Percentiles rank a stretch among this genome's conserved stretches.
Conservation (phyloP, 768 basidiomycete genomes). For the Astraeus odoratus region DNA sequence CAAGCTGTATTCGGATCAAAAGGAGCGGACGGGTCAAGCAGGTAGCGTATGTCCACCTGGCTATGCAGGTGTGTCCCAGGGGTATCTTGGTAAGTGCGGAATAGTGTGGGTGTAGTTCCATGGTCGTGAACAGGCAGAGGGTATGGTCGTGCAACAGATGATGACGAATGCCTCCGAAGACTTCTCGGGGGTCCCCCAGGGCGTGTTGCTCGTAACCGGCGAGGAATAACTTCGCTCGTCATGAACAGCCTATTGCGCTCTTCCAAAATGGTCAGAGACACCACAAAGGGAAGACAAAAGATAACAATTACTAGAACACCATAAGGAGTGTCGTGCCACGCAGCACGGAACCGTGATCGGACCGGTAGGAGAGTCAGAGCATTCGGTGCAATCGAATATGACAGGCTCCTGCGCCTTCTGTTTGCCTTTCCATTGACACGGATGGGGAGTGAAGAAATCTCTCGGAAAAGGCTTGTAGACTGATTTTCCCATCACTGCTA, state of each 20-base stretch:
- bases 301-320: constrained; percentile 31
- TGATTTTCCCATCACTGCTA: constrained; percentile 24
- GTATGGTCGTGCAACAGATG: constrained; percentile 10
- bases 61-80: too few relatives aligned
- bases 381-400: constrained; percentile 25
- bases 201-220: constrained; percentile 14
- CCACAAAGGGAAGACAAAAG: neutral
- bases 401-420: constrained; percentile 32
- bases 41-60: constrained; percentile 12
- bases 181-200: constrained; percentile 11
- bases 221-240: constrained; percentile 29
- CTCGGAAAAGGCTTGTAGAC: constrained; percentile 28
- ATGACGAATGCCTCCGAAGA: constrained; percentile 18
- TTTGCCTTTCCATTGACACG: constrained; percentile 49
- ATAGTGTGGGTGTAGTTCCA: constrained; percentile 3
- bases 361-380: constrained; percentile 5
- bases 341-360: constrained; percentile 39
- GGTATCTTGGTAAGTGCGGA: too few relatives aligned
- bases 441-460: constrained; percentile 52
- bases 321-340: constrained; percentile 39
- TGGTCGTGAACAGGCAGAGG: constrained; percentile 6
- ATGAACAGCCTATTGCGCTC: constrained; percentile 31
- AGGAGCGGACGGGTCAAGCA: constrained; percentile 12
- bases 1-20: constrained; percentile 36
- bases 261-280: constrained; percentile 12